Evolutionary conservation across 306 rosid species (phyloP).

Genomic region (Cucurbita ficifolia): DNA sequence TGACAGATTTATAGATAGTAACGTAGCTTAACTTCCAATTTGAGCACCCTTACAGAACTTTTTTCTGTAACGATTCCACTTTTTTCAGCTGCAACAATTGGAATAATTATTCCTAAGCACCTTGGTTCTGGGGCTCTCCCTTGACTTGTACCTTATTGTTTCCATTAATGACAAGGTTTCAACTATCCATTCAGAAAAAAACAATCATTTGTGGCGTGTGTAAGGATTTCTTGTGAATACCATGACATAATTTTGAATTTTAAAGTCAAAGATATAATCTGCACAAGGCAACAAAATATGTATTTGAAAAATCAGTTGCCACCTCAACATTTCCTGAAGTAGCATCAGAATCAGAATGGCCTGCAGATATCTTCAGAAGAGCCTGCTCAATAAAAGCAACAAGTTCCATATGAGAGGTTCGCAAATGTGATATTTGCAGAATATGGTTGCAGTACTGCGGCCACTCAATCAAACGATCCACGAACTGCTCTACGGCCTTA

Average conservation of each 20-base stretch:
- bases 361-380: conserved; percentile 69
- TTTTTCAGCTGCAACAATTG: neutral
- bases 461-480: conserved; percentile 95
- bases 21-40: neutral
- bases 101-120: neutral
- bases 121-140: neutral
- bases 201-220: neutral
- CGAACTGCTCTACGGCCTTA: conserved; percentile 91
- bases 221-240: neutral
- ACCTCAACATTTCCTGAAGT: conserved; percentile 64
- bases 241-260: neutral
- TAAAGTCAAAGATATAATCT: neutral
- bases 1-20: too few relatives aligned
- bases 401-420: conserved; percentile 61
- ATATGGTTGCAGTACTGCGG: conserved; percentile 98
- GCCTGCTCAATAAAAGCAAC: conserved; percentile 80
- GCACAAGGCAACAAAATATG: neutral
- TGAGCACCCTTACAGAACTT: neutral
- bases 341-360: conserved; percentile 58
- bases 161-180: neutral
- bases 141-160: neutral
- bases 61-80: neutral
- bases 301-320: neutral
- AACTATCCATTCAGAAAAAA: neutral
- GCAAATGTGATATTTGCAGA: conserved; percentile 88